These are phyloP conservation scores for Jackrogersella minutella DNA, from an alignment of 495 filamentous ascomycete genomes.

Conservation along the genomic window DNA sequence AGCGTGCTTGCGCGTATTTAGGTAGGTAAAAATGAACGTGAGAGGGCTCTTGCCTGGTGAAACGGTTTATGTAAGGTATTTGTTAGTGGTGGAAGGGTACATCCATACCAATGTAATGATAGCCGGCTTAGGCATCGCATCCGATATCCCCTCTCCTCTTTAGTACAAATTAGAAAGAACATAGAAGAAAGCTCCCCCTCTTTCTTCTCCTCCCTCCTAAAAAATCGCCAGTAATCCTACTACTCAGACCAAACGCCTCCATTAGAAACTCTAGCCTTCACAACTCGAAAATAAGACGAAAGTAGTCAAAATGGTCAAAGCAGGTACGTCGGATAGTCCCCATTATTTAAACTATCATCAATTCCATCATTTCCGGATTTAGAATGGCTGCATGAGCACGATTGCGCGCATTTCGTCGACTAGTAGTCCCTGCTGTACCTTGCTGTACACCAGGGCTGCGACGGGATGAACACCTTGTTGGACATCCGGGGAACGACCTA, in stretches of 20 bases:
- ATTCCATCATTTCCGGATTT: constrained; percentile 39
- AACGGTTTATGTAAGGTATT: constrained; percentile 33
- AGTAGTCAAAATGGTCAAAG: constrained; percentile 86
- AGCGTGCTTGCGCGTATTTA: constrained; percentile 16
- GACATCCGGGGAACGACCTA: constrained; percentile 27
- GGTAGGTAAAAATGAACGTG: not conserved
- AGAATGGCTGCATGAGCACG: constrained; percentile 48
- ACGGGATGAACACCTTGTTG: constrained; percentile 44
- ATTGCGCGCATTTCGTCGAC: constrained; percentile 49
- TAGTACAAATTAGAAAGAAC: constrained; percentile 43
- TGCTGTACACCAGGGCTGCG: constrained; percentile 32
- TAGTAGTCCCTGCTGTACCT: constrained; percentile 36
- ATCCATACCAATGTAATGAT: constrained; percentile 3
- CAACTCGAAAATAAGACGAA: constrained; percentile 26
- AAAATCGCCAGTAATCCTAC: constrained; percentile 27
- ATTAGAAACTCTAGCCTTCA: constrained; percentile 21
- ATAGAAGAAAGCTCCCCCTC: constrained; percentile 30
- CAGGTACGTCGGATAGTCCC: constrained; percentile 70
- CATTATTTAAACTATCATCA: constrained; percentile 35
- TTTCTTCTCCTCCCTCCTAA: constrained; percentile 23
- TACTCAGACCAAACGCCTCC: constrained; percentile 14
- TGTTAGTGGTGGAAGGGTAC: constrained; percentile 12
- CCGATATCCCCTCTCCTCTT: constrained; percentile 28
- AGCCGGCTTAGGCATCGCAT: constrained; percentile 21
- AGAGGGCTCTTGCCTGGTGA: constrained; percentile 15